Evolutionary conservation across 306 rosid genomes (phyloP), one percentile per base, ranked within the genome.

Genomic region (Alnus glutinosa): DNA sequence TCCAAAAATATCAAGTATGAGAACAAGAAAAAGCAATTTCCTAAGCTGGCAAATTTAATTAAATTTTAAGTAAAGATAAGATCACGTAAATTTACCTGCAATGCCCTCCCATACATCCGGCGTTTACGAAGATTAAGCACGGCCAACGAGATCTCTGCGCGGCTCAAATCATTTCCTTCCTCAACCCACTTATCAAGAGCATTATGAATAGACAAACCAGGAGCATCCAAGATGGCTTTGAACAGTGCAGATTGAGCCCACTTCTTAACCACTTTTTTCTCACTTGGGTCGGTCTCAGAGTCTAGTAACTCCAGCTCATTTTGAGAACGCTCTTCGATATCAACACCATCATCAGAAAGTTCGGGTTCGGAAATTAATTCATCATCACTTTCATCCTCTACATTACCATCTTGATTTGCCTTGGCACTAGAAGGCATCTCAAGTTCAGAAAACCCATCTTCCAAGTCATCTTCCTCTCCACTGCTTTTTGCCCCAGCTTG

Each of bases 391-490:
- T 67, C 91, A 19, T 58, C 75, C 5, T 57, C 48, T 36, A 51
- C 57, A 59, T 75, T 74, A 54, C 47, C 49, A 19, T 16, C 58
- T 39, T 13, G 78, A 63, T 58, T 79, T 55, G 36, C 70, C 48
- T 59, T 78, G 32, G 61, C 71, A 75, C 57, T 73, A 30, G 71
- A 34, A 37, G 87, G 79, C 7, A 73, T 58, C 83, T 87, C 97
- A 73, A 89, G 86, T 75, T 95, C 97, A 30, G 97, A 94, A 86
- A 91, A 88, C 48, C 91, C 93, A 71, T 90, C 97, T 82, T 90
- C 98, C 81, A 83, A 83, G 61, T 82, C 90, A 81, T 87, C 93
- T 52, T 91, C 86, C 57, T 85, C 94, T 71, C 83, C 92, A 0
- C 82, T 89, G 84, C 79, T 88, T 67, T 83, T 84, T 16, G 93